Conservation (phyloP, 1,284 basidiomycete species). For the Afroboletus lepidellus region DNA sequence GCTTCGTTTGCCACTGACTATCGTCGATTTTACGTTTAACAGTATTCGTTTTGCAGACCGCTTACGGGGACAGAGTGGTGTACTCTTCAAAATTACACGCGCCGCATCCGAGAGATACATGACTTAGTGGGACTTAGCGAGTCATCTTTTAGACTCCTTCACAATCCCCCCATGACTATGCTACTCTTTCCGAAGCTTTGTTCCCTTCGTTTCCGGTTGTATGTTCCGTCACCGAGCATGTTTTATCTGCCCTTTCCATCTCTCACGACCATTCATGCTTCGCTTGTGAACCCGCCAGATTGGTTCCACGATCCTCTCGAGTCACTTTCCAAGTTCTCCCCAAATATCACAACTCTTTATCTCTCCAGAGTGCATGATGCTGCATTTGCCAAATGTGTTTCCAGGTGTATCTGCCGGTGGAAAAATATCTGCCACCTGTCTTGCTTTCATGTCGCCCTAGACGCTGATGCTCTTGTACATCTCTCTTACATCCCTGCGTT, state of each 20-base stretch:
- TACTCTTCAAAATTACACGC: no score
- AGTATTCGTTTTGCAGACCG: no score
- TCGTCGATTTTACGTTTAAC: no score
- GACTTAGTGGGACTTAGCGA: not conserved
- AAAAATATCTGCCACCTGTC: not conserved
- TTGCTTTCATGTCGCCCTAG: not conserved
- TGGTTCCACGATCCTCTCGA: no score
- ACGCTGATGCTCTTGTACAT: not conserved
- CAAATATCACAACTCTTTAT: no score
- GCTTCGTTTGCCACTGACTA: no score
- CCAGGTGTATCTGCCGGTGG: not conserved
- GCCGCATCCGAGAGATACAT: not conserved
- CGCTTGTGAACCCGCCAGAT: not conserved
- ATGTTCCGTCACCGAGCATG: not conserved
- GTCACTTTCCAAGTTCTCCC: no score
- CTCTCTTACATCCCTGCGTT: not conserved
- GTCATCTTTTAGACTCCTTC: not conserved
- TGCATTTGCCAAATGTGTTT: not conserved
- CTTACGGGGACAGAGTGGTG: no score
- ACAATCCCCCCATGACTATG: not conserved
- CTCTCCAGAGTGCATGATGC: not conserved
- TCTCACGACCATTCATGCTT: not conserved
- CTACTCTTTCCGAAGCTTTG: not conserved
- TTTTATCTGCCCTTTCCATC: not conserved
- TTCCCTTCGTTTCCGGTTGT: not conserved